phyloP scores from a whole-genome alignment of 352 stramenopile species.

The Pythium aphanidermatum region DNA sequence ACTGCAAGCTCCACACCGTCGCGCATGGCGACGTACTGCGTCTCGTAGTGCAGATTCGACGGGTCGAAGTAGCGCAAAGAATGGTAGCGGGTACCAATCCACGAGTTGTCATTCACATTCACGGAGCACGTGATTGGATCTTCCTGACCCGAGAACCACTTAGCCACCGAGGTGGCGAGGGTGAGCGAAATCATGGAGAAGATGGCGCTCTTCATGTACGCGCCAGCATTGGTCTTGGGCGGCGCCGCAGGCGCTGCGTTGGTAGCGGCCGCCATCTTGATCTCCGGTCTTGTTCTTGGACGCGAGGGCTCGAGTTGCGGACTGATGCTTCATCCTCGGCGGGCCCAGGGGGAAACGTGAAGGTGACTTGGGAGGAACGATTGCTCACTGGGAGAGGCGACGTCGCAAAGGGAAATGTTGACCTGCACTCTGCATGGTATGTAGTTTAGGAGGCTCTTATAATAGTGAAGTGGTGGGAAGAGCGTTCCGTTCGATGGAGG shows the following conservation, averaged over 20 bases:
- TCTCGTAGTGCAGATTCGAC: conserved; percentile 55
- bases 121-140: conserved; percentile 46
- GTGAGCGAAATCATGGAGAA: conserved; percentile 74
- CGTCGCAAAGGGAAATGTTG: too few species aligned
- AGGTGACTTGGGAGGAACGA: conserved; percentile 11
- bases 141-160: conserved; percentile 59
- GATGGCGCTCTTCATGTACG: conserved; percentile 69
- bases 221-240: conserved; percentile 38
- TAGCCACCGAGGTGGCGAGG: conserved; percentile 41
- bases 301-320: conserved; percentile 14
- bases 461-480: not conserved
- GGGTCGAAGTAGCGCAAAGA: conserved; percentile 76
- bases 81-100: conserved; percentile 58
- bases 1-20: conserved; percentile 69
- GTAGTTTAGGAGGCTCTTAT: not conserved
- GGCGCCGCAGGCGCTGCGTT: conserved; percentile 21
- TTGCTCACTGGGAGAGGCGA: conserved; percentile 5
- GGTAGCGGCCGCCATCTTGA: conserved; percentile 13
- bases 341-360: not conserved
- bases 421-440: too few species aligned
- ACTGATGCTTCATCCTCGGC: conserved; percentile 3
- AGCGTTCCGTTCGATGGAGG: conserved; percentile 3
- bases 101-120: conserved; percentile 74
- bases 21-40: conserved; percentile 67
- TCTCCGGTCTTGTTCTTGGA: not conserved